phyloP scores from a whole-genome alignment of 192 early-diverging fungal species.

The Linnemannia hyalina region DNA sequence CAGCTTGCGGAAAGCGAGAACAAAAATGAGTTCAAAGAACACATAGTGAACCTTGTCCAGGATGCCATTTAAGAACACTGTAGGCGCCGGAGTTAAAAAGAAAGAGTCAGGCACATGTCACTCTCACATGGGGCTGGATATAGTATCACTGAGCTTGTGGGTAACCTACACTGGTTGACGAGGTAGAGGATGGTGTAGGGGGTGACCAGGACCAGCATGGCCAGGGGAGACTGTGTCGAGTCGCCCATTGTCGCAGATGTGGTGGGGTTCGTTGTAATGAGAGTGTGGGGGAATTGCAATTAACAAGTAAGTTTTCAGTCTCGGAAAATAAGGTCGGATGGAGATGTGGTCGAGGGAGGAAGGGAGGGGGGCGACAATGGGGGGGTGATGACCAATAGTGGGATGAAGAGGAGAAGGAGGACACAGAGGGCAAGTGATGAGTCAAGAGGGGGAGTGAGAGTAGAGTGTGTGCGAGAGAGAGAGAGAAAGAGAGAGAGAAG shows the following conservation, averaged over 20 bases:
- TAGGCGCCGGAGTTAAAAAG: neutral
- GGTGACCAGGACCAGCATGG: conserved; percentile 55
- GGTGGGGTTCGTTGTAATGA: no score
- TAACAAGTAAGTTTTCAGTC: no score
- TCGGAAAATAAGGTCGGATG: neutral
- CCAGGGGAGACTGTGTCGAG: conserved; percentile 43
- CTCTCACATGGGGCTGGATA: no score
- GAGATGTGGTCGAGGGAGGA: neutral
- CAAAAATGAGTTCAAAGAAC: conserved; percentile 58
- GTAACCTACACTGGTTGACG: conserved; percentile 37
- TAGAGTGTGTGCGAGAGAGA: no score
- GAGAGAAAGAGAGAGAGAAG: neutral
- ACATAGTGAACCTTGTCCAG: conserved; percentile 53
- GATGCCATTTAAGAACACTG: conserved; percentile 45
- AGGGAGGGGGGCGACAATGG: neutral
- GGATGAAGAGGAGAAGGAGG: no score
- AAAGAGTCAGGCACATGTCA: neutral
- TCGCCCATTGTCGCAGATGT: conserved; percentile 18
- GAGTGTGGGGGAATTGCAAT: neutral
- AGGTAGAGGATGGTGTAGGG: conserved; percentile 54
- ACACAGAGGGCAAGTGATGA: no score
- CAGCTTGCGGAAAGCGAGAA: conserved; percentile 50
- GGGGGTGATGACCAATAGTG: neutral
- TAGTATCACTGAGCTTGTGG: neutral
- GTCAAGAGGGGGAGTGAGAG: no score